phyloP scores from a whole-genome alignment of 306 rosid species.

The Malus fusca region DNA sequence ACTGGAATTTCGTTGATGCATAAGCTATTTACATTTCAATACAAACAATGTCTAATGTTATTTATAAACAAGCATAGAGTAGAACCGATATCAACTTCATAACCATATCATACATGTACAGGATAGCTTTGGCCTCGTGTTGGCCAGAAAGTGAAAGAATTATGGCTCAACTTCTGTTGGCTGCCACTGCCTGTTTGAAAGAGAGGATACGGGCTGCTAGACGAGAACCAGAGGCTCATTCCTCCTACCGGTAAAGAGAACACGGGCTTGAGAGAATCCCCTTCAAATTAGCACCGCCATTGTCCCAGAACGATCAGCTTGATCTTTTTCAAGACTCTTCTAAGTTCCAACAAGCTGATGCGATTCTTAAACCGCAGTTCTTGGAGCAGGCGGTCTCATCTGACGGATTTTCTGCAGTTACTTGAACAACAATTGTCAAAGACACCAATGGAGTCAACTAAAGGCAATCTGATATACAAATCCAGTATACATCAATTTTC shows the following conservation, averaged over 20 bases:
- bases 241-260: neutral
- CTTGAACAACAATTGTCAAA: constrained; percentile 34
- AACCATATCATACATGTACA: neutral
- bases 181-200: neutral
- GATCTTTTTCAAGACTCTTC: neutral
- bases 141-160: neutral
- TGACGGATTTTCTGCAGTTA: constrained; percentile 20
- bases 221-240: neutral
- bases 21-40: neutral
- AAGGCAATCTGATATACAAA: constrained; percentile 13
- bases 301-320: neutral
- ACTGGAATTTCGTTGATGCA: neutral
- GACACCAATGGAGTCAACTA: constrained; percentile 35
- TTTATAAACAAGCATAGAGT: neutral
- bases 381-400: constrained; percentile 7
- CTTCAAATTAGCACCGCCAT: neutral
- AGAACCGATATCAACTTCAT: neutral
- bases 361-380: constrained; percentile 15
- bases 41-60: neutral
- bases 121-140: neutral
- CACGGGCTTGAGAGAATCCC: neutral
- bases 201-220: neutral
- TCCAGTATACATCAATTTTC: constrained; percentile 13
- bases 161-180: neutral
- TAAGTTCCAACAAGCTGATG: constrained; percentile 11